phyloP scores from a whole-genome alignment of 2,329 filamentous ascomycete genomes.

The Cladosporium sp. region DNA sequence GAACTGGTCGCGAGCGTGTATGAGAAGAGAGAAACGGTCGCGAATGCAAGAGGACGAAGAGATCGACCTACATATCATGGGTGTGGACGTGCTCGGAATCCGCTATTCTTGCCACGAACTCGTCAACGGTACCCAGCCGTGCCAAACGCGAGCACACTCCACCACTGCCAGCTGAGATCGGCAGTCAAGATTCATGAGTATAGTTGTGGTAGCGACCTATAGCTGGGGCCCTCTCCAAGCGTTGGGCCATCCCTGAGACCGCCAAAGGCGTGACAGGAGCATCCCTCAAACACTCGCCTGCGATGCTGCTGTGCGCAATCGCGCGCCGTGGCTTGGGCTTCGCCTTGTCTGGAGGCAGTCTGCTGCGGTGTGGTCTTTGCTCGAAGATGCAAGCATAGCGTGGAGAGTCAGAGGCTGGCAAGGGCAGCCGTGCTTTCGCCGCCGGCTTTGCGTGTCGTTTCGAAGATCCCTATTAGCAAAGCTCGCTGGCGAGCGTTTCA shows the following conservation, averaged over 20 bases:
- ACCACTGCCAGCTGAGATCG: neutral
- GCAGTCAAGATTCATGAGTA: neutral
- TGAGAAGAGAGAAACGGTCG: slow-evolving; percentile 5
- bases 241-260: slow-evolving; percentile 2
- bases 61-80: slow-evolving; percentile 11
- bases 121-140: slow-evolving; percentile 6
- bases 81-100: slow-evolving; percentile 1
- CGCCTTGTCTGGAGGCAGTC: too few species aligned
- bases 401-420: neutral
- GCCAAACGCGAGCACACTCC: slow-evolving; percentile 6
- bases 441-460: slow-evolving; percentile 6
- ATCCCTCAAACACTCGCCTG: neutral
- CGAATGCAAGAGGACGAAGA: neutral
- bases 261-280: slow-evolving; percentile 1
- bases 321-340: neutral
- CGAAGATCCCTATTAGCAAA: slow-evolving; percentile 12
- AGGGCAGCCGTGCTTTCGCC: neutral
- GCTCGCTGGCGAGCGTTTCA: slow-evolving; percentile 4
- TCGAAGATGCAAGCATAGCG: neutral
- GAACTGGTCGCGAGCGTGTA: slow-evolving; percentile 10
- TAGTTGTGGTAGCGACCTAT: neutral
- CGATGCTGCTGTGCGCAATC: neutral
- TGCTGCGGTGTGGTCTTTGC: neutral
- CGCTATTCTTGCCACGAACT: slow-evolving; percentile 2
- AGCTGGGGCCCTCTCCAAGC: neutral